Conservation (phyloP, 495 filamentous ascomycete genomes). For the Geopyxis carbonaria region DNA sequence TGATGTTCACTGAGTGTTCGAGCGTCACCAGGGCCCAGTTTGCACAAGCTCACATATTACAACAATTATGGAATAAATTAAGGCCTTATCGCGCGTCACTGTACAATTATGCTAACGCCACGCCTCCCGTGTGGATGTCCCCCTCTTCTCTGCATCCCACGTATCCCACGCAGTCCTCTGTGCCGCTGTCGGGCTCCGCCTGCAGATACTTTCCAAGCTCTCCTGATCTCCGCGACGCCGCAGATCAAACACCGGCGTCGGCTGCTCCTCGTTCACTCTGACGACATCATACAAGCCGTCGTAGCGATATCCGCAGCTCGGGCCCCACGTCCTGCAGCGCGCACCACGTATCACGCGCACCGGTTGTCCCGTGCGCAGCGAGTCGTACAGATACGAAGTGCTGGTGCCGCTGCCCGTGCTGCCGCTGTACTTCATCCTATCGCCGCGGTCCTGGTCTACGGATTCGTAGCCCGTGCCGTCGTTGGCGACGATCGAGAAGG, state of each 20-base stretch:
- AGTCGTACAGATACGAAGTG: conserved; percentile 6
- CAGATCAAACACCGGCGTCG: too few species aligned
- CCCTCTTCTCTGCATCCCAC: too few species aligned
- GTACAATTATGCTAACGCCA: too few species aligned
- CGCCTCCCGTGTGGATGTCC: too few species aligned
- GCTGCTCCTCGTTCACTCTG: too few species aligned
- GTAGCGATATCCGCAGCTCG: conserved; percentile 30
- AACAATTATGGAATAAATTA: too few species aligned
- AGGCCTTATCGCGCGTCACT: too few species aligned
- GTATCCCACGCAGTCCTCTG: background rate
- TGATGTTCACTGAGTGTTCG: too few species aligned
- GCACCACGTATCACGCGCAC: conserved; percentile 10
- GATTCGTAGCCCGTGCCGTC: conserved; percentile 1
- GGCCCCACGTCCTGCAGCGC: conserved; percentile 26
- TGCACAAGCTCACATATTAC: too few species aligned
- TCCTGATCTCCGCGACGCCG: too few species aligned
- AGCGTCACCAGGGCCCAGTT: too few species aligned
- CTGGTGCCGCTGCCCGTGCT: conserved; percentile 7
- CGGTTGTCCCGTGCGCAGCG: conserved; percentile 5
- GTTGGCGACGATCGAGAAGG: conserved; percentile 8
- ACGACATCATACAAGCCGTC: conserved; percentile 14
- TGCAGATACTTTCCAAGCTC: background rate
- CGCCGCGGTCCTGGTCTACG: conserved; percentile 10
- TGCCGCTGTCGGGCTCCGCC: background rate
- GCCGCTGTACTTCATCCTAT: conserved; percentile 12